These are phyloP conservation scores for Alloteropsis angusta DNA, from an alignment of 202 grass and related monocot species.

Conservation along the genomic window DNA sequence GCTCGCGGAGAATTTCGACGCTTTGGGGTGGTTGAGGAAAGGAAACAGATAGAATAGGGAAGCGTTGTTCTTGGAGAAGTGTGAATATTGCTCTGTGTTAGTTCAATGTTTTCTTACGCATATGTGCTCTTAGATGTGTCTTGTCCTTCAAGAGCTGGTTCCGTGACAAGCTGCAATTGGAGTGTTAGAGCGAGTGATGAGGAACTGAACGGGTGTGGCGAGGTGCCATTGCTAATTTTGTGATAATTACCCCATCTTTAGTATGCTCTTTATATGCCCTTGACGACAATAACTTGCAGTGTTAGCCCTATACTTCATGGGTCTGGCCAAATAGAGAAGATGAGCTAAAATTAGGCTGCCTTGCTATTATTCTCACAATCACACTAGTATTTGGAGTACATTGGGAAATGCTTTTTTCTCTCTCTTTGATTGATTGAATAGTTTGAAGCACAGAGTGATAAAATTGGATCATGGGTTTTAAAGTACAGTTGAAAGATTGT, in stretches of 20 bases:
- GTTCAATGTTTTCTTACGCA: not conserved
- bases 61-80: not conserved
- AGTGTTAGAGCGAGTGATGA: not conserved
- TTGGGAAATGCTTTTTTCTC: not conserved
- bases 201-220: not conserved
- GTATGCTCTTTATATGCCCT: not conserved
- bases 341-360: not conserved
- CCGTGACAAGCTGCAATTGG: not conserved
- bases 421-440: not conserved
- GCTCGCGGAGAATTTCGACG: not conserved
- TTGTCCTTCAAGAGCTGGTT: not conserved
- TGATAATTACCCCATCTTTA: not conserved
- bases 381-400: not conserved
- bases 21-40: not conserved
- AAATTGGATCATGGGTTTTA: not conserved
- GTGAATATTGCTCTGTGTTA: not conserved
- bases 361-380: not conserved
- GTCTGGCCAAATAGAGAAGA: conserved; percentile 4
- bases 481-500: not conserved
- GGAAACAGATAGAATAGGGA: not conserved
- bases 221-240: not conserved
- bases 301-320: not conserved
- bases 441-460: not conserved
- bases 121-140: not conserved
- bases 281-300: not conserved